Conservation (phyloP, 257 asterid genomes). For the Fraxinus cuspidata region DNA sequence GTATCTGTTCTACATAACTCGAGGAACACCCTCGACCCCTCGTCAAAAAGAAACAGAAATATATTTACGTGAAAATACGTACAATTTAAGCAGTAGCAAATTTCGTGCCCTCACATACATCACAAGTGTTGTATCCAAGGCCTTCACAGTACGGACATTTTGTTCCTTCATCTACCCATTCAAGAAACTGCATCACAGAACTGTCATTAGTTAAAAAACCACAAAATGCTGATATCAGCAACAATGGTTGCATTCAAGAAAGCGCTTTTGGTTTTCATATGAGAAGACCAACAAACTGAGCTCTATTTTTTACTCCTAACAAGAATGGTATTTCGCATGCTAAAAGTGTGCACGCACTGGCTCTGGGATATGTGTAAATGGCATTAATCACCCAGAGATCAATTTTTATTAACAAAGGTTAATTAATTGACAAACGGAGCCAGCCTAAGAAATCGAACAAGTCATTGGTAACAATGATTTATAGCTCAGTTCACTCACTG, state of each 20-base stretch:
- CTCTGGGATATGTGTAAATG: background rate
- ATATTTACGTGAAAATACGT: background rate
- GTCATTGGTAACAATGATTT: background rate
- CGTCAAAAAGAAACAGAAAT: background rate
- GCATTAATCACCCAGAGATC: background rate
- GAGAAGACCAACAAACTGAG: background rate
- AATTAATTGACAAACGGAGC: background rate
- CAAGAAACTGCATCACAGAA: constrained; percentile 70
- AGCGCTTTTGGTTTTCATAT: background rate
- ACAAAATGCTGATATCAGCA: background rate
- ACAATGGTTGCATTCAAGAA: background rate
- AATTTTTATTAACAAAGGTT: background rate
- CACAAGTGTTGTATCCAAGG: constrained; percentile 59
- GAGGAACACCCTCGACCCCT: background rate
- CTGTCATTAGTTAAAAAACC: background rate
- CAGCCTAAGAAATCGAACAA: background rate
- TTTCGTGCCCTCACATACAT: constrained; percentile 57
- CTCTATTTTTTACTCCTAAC: background rate
- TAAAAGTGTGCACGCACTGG: background rate
- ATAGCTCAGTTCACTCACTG: background rate
- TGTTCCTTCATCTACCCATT: constrained; percentile 82
- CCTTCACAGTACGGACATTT: constrained; percentile 92
- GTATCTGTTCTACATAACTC: background rate
- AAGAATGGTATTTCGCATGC: background rate
- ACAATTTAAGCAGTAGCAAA: constrained; percentile 4